These are phyloP conservation scores for Phoenix roebelenii DNA, from an alignment of 176 grass and related monocot species.

Conservation along the genomic window DNA sequence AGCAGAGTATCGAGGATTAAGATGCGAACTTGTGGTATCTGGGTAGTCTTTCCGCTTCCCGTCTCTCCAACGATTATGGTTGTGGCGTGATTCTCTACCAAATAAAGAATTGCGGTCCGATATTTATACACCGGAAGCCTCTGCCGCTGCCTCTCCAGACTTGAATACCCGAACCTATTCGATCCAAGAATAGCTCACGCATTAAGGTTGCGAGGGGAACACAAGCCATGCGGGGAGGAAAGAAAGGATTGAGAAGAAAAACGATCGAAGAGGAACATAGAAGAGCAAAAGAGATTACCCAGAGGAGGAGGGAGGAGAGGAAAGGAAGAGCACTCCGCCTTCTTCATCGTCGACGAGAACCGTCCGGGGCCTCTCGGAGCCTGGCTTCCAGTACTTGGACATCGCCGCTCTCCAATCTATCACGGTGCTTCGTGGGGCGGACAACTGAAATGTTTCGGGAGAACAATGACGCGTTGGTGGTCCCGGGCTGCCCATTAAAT, in stretches of 20 bases:
- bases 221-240: background rate
- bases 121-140: conserved; percentile 79
- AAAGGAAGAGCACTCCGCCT: conserved; percentile 75
- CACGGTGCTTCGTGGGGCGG: too few relatives aligned
- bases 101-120: conserved; percentile 72
- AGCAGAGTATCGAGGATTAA: too few relatives aligned
- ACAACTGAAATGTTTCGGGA: too few relatives aligned
- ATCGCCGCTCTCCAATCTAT: conserved; percentile 16
- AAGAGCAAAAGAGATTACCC: conserved; percentile 39
- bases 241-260: background rate
- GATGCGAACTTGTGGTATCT: conserved; percentile 72
- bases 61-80: conserved; percentile 91
- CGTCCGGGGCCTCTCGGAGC: conserved; percentile 56
- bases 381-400: conserved; percentile 72
- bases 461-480: too few relatives aligned
- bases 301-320: conserved; percentile 29
- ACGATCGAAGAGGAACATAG: background rate
- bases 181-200: background rate
- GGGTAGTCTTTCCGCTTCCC: conserved; percentile 84
- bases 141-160: conserved; percentile 73
- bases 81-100: conserved; percentile 77
- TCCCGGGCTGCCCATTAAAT: too few relatives aligned
- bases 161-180: conserved; percentile 44
- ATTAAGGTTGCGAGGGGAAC: background rate
- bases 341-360: conserved; percentile 65